Evolutionary conservation across 768 basidiomycete species (phyloP), one percentile per base, ranked within the genome.

Genomic region (Tulasnella sp.): DNA sequence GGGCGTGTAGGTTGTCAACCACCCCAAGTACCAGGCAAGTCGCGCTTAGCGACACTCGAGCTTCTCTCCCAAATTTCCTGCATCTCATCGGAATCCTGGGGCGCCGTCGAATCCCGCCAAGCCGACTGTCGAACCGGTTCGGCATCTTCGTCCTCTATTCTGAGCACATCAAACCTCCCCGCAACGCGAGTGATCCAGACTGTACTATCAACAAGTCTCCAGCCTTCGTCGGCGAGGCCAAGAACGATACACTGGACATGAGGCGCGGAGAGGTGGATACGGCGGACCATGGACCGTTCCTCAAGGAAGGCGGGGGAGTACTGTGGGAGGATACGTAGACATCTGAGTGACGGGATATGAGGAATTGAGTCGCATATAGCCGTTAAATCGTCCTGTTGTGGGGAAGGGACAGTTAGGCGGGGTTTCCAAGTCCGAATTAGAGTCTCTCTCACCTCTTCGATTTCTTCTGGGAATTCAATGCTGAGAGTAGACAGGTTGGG

Each of bases 131-230:
- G 64, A 69, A 31, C 64, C 11, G 9, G 28, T 31, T 28, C 64
- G 28, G 6, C 28, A 37, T 18, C 34, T 20, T 34, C 64, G 2
- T 69, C 64, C n/a, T 28, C 64, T 31, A 69, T 69, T 24, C 34
- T 69, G 64, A 69, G 31, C 64, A 69, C 64, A 37, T 69, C 64
- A 34, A 69, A 69, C 34, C 64, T 69, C 34, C 64, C 37, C 16
- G 31, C 64, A 69, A 69, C 28, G 0, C 64, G 64, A 69, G 64
- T 69, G 12, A 69, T 69, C 64, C 64, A 69, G 18, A 69, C 64
- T 16, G 31, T 18, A 28, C 34, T 8, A 37, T 69, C 64, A 18
- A 69, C 31, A 37, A 69, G 34, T 69, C 64, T 69, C 64, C 64
- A 69, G 8, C 64, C 64, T 37, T 69, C 64, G 64, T 37, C 34